Evolutionary conservation across 345 rosid species (phyloP).

Genomic region (Cochlearia excelsa): DNA sequence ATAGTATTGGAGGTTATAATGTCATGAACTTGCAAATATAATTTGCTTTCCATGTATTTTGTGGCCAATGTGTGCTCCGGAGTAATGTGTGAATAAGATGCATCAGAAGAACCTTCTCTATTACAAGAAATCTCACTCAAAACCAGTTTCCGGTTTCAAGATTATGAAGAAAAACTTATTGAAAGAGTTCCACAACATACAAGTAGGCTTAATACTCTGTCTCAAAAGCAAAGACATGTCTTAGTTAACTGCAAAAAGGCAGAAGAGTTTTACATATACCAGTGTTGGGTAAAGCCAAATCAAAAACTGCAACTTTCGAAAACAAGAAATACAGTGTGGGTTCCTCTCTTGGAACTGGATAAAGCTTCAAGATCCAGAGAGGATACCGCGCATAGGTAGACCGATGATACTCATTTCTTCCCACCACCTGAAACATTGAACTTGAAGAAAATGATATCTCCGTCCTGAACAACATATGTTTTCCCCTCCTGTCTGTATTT

Average conservation of each 20-base stretch:
- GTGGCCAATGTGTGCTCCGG: too few relatives aligned
- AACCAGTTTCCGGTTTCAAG: background rate
- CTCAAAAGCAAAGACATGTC: constrained; percentile 21
- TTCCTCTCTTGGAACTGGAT: constrained; percentile 19
- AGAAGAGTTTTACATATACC: constrained; percentile 15
- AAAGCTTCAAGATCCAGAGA: constrained; percentile 25
- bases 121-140: background rate
- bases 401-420: constrained; percentile 61
- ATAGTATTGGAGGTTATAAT: constrained; percentile 16
- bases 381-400: constrained; percentile 19
- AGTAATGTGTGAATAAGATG: too few relatives aligned
- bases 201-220: constrained; percentile 20
- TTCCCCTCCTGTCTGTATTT: constrained; percentile 95
- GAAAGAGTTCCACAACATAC: constrained; percentile 15
- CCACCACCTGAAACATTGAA: constrained; percentile 97
- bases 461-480: constrained; percentile 91
- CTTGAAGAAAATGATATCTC: constrained; percentile 92
- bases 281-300: constrained; percentile 17
- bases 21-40: constrained; percentile 12
- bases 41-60: background rate
- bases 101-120: background rate
- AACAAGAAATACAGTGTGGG: constrained; percentile 24
- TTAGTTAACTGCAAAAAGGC: constrained; percentile 26
- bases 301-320: constrained; percentile 24
- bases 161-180: constrained; percentile 13